Percentiles rank a stretch among this genome's conserved stretches.
phyloP scores from a whole-genome alignment of 1,284 basidiomycete genomes.

The Acaromyces ingoldii region DNA sequence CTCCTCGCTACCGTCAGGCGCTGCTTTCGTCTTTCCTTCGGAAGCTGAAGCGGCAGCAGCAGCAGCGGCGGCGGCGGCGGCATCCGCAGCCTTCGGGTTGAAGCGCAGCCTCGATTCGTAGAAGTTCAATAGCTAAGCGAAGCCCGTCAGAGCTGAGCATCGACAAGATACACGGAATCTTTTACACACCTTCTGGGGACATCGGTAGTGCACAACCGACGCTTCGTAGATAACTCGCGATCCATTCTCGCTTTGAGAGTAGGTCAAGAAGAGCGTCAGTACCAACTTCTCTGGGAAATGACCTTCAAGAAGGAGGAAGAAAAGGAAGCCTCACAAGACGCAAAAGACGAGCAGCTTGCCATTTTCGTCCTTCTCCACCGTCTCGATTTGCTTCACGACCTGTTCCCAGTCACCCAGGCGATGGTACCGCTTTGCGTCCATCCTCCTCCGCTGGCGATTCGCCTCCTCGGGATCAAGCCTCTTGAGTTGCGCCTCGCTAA shows the following conservation, averaged over 20 bases:
- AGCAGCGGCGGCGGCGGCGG: too few relatives aligned
- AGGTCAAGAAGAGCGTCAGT: neutral
- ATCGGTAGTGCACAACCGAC: constrained; percentile 20
- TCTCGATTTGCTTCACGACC: constrained; percentile 23
- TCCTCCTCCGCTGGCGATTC: constrained; percentile 13
- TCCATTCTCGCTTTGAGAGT: constrained; percentile 11
- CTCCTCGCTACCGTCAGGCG: too few relatives aligned
- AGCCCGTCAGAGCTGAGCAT: neutral
- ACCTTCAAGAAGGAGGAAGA: neutral
- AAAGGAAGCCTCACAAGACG: constrained; percentile 16
- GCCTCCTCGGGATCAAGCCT: constrained; percentile 14
- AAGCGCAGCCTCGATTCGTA: constrained; percentile 21
- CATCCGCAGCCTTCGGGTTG: neutral
- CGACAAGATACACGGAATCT: neutral
- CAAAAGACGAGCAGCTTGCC: constrained; percentile 23
- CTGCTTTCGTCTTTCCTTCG: too few relatives aligned
- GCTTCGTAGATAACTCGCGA: constrained; percentile 24
- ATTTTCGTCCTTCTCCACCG: constrained; percentile 21
- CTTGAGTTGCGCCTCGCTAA: neutral
- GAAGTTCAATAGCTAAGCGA: constrained; percentile 13
- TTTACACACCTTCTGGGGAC: constrained; percentile 25
- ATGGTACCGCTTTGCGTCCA: constrained; percentile 18
- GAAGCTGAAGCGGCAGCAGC: too few relatives aligned
- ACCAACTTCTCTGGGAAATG: neutral
- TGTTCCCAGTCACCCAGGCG: constrained; percentile 32